Evolutionary conservation across 495 filamentous ascomycete species (phyloP), one percentile per base, ranked within the genome.

Genomic region (Podospora australis): DNA sequence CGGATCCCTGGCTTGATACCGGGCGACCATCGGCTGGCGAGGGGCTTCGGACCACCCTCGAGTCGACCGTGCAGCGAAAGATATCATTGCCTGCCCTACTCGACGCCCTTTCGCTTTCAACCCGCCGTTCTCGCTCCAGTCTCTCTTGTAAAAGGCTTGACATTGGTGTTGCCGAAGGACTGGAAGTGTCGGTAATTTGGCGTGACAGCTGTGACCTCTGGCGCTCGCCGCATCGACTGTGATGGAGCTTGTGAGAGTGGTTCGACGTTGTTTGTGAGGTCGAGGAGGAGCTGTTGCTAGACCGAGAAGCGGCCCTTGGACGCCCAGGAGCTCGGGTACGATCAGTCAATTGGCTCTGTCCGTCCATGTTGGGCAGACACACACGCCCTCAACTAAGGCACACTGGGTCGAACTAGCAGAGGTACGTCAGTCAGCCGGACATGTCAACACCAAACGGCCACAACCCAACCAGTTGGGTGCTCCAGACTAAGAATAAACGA

Each of bases 141-240:
- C 65, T 64, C 48, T 80, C 75, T 26, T 76, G 77, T 8, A 80
- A 63, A 32, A 76, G 60, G 21, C 57, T 68, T 4, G 74, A 75
- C 28, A 66, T 58, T 11, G 65, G 48, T 8, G 59, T 50, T 5
- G 65, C 50, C 22, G 59, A 32, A 32, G 55, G 61, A 10, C 48
- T 39, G 14, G 58, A 45, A 30, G 62, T 62, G 29, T 64, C 51
- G 22, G 56, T 55, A 21, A 57, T 43, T 30, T 68, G 65, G 42
- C 62, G 55, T 1, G 67, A 65, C 20, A 66, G 41, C 42, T 52
- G 62, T 5, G 63, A 65, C 39, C 46, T 48, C 11, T 65, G 55
- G 17, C 62, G 63, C 19, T 52, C 50, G 47, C 44, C 50, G 49
- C 44, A 40, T 53, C 39, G 55, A 36, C 34, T 54, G 22, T 68